Base-by-base conservation (phyloP, 1,139 yeast species). In the Candida frijolesensis region DNA sequence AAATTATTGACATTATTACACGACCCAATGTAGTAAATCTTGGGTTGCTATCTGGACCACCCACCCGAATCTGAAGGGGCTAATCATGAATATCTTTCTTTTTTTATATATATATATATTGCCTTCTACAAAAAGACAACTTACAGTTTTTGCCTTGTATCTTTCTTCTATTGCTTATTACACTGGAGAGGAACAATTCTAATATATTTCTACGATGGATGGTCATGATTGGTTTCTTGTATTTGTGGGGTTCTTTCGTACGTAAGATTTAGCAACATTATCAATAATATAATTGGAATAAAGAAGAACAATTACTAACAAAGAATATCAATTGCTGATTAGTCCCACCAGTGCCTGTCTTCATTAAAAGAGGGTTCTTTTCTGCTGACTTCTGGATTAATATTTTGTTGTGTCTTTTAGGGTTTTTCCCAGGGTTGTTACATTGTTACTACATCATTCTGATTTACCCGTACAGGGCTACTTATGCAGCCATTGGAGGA, bases 301-400 rank as follows among this genome's bases (percentile, higher is more conserved):
- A 19, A 19, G 35, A 11, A n/a, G 14, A 11, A 8, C 11, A 30
- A 33, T 34, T 38, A 46, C 44, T 22, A 25, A 34, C 37, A 39
- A 15, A 27, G 16, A 10, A 25, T 12, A 25, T 25, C 10, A 9
- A 25, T 9, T 25, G 2, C 4, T 25, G 15, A 14, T 9, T 51
- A 62, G 63, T 89, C 47, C 97, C 97, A 4, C 96, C 96, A 4
- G 71, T 89, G 33, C 92, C 96, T 10, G 96, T 90, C 29, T 79
- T 85, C 56, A 70, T 89, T 57, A 89, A 89, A 67, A 74, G 91
- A 56, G 96, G 96, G 0, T 66, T 86, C 59, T 81, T 81, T 60
- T 80, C 90, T 4, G 83, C 84, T 35, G 95, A 87, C 61, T 81
- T 85, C 59, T 74, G 84, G 68, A 85, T 90, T 60, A 91, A 90